These are phyloP conservation scores for Phaeolepiota aurea DNA, from an alignment of 768 basidiomycete species.

Conservation along the genomic window DNA sequence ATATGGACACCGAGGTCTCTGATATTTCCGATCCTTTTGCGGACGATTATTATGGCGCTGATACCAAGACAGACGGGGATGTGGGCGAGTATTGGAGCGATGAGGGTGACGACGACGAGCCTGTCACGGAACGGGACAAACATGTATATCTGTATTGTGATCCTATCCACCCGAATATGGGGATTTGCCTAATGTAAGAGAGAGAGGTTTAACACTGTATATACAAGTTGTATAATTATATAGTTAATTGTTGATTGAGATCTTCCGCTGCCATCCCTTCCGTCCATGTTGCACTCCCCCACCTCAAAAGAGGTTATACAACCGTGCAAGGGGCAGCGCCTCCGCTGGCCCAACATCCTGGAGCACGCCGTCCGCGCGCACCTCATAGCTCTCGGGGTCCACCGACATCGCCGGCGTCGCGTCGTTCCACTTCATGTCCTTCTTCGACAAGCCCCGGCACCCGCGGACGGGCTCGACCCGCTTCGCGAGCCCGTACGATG, in stretches of 20 bases:
- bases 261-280: neutral
- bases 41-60: too few relatives aligned
- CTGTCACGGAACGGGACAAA: neutral
- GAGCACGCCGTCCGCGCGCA: conserved; percentile 70
- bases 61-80: too few relatives aligned
- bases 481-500: conserved; percentile 64
- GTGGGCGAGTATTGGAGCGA: too few relatives aligned
- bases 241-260: neutral
- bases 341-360: conserved; percentile 72
- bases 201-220: too few relatives aligned
- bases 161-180: too few relatives aligned
- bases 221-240: neutral
- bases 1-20: neutral
- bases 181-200: too few relatives aligned
- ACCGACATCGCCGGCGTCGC: conserved; percentile 77
- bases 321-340: conserved; percentile 56
- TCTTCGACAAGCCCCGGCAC: conserved; percentile 73
- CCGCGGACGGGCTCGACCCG: conserved; percentile 63
- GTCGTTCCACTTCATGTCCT: conserved; percentile 92
- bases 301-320: conserved; percentile 72
- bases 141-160: neutral
- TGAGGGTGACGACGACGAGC: neutral
- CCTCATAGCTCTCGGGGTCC: conserved; percentile 89
- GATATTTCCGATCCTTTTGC: neutral
- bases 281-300: neutral